These are phyloP conservation scores for Aspergillus sp. DNA, from an alignment of 2,329 filamentous ascomycete species.

Conservation along the genomic window DNA sequence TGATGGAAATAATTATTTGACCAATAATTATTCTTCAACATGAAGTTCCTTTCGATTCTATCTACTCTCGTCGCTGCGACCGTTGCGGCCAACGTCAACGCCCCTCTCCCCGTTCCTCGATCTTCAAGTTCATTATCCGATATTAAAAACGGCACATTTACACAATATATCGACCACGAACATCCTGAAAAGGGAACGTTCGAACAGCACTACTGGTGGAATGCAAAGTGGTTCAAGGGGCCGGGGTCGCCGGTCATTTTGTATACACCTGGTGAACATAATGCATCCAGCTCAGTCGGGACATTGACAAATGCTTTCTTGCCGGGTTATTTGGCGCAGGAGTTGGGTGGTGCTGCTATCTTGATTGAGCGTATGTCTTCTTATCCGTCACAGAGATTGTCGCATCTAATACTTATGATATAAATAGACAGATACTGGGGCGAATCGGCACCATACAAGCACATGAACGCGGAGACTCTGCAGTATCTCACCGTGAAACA, in stretches of 20 bases:
- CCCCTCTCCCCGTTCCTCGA: too few species aligned
- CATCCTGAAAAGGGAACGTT: constrained; percentile 54
- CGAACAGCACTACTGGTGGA: constrained; percentile 51
- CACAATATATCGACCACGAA: constrained; percentile 57
- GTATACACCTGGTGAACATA: constrained; percentile 51
- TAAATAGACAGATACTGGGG: constrained; percentile 60
- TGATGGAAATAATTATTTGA: too few species aligned
- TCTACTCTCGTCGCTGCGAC: too few species aligned
- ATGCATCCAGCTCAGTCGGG: constrained; percentile 42
- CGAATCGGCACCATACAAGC: constrained; percentile 48
- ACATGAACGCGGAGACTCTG: constrained; percentile 50
- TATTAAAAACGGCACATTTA: constrained; percentile 31
- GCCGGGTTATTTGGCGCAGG: constrained; percentile 48
- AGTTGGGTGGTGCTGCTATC: constrained; percentile 50
- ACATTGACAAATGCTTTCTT: constrained; percentile 50
- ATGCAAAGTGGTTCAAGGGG: constrained; percentile 48
- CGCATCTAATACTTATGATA: background rate
- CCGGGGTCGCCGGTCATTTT: constrained; percentile 52
- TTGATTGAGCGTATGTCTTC: constrained; percentile 48
- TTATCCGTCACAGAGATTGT: background rate
- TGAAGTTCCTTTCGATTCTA: too few species aligned
- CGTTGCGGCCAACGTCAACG: too few species aligned
- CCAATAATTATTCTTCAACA: too few species aligned
- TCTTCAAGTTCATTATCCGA: too few species aligned
- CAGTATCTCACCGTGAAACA: constrained; percentile 52